Percentiles rank a stretch among this genome's conserved stretches.
Conservation (phyloP, 768 basidiomycete species). For the Dioszegia hungarica region DNA sequence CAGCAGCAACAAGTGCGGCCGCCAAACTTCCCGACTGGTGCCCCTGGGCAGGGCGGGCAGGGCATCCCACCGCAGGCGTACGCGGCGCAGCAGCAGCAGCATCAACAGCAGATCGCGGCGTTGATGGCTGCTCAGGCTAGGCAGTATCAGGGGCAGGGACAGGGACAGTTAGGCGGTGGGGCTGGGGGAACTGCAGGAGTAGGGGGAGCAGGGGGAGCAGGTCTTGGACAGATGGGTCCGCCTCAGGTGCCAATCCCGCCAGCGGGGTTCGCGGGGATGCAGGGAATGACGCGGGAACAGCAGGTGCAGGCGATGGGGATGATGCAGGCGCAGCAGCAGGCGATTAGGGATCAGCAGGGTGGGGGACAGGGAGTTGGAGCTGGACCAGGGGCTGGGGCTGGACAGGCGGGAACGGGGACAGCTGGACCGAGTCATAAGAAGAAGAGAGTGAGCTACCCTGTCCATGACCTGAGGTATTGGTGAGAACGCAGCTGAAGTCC, state of each 20-base stretch:
- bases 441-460: slow-evolving; percentile 7
- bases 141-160: background rate
- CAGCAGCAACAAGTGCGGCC: too few species aligned
- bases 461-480: too few species aligned
- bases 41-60: too few species aligned
- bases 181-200: too few species aligned
- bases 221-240: slow-evolving; percentile 3
- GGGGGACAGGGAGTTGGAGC: background rate
- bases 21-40: too few species aligned
- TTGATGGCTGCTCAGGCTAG: background rate
- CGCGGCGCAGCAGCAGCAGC: slow-evolving; percentile 21
- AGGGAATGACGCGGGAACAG: slow-evolving; percentile 1
- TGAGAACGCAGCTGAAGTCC: background rate
- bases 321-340: slow-evolving; percentile 5
- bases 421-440: slow-evolving; percentile 1
- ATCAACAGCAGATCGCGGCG: slow-evolving; percentile 20
- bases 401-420: background rate
- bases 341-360: slow-evolving; percentile 4
- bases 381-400: too few species aligned
- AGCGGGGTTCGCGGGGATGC: background rate
- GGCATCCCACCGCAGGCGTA: background rate
- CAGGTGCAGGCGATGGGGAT: background rate
- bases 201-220: too few species aligned
- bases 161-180: too few species aligned
- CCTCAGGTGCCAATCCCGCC: background rate